Base-by-base conservation (phyloP, 2,329 filamentous ascomycete genomes). In the Talaromyces sp. region DNA sequence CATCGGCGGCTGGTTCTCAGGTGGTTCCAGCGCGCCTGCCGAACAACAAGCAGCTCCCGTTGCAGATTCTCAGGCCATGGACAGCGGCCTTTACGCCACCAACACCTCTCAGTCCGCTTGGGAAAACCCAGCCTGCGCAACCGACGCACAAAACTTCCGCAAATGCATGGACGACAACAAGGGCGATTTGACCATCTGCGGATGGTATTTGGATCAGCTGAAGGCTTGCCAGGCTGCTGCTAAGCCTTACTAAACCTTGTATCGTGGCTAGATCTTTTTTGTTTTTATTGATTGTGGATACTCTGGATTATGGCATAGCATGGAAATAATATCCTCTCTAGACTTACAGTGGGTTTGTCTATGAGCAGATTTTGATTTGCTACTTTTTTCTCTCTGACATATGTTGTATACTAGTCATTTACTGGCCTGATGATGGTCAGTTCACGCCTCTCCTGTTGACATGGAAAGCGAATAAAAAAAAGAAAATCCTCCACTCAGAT, bases 181-280 rank as follows among this genome's bases (percentile, higher is more conserved):
- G 76, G 95, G 95, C 72, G 93, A 95, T 82, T 88, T 99, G 90
- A 89, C 90, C 76, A 96, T 97, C 76, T 99, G 95, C 83, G 90
- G 91, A 71, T 99, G 94, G 93, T 99, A 99, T 80, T 83, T 99
- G 73, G 95, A 99, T 79, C 94, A 99, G 86, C 85, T 99, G 80
- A 94, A 93, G 85, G 90, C 91, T 64, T 94, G 91, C 85, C 91
- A 94, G 84, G 82, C 86, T 69, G 90, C 91, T 72, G 89, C 91
- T 63, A 87, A 84, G 79, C 87, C 83, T 72, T 91, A 92, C 82
- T 92, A 52, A 52, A 50, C 8, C 13, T 7, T 14, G 16, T 8
- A 27, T 50, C 16, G 6, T 31, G 47, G 47, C 11, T 11, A 37
- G 9, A 8, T 52, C 31, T 52, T 3, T n/a, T 33, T 19, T 33